A percentile compares a stretch with the other conserved stretches of the same genome.
These are phyloP conservation scores for Mortierella sp. DNA, from an alignment of 371 early-diverging fungal genomes.

Conservation along the genomic window DNA sequence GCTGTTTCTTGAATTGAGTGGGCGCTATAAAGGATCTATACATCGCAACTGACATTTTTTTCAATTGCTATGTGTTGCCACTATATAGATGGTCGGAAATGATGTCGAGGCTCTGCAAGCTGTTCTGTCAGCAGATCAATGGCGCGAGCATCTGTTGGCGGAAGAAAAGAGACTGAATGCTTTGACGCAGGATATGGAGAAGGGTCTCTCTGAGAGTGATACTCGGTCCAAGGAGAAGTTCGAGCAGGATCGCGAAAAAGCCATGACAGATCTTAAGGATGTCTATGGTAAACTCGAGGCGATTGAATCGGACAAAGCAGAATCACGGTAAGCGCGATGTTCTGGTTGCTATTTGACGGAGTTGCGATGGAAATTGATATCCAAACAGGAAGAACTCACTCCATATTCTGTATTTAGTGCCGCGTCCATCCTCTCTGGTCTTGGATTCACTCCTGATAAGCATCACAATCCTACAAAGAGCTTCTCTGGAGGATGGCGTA, in stretches of 20 bases:
- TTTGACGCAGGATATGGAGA: slow-evolving; percentile 56
- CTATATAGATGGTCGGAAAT: slow-evolving; percentile 85
- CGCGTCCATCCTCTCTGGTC: slow-evolving; percentile 91
- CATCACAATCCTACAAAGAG: slow-evolving; percentile 86
- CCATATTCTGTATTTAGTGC: slow-evolving; percentile 65
- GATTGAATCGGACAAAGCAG: slow-evolving; percentile 97
- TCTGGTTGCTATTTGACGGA: no score
- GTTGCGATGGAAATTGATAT: background rate
- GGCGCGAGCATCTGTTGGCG: slow-evolving; percentile 89
- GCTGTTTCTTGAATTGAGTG: background rate
- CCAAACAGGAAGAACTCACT: background rate
- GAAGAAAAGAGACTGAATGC: slow-evolving; percentile 79
- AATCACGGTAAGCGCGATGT: slow-evolving; percentile 81
- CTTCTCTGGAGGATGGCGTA: slow-evolving; percentile 97
- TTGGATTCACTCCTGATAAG: slow-evolving; percentile 90
- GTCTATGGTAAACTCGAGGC: slow-evolving; percentile 88
- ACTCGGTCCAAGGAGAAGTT: slow-evolving; percentile 68
- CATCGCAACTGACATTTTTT: background rate
- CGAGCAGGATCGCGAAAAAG: slow-evolving; percentile 73
- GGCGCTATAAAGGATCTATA: background rate
- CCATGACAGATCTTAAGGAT: slow-evolving; percentile 79
- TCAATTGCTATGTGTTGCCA: background rate
- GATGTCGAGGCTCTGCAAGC: slow-evolving; percentile 89
- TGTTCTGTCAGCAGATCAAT: slow-evolving; percentile 95
- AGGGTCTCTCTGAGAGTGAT: slow-evolving; percentile 55